Evolutionary conservation across 1,139 yeast species (phyloP).

Genomic region (Pichia sp.): DNA sequence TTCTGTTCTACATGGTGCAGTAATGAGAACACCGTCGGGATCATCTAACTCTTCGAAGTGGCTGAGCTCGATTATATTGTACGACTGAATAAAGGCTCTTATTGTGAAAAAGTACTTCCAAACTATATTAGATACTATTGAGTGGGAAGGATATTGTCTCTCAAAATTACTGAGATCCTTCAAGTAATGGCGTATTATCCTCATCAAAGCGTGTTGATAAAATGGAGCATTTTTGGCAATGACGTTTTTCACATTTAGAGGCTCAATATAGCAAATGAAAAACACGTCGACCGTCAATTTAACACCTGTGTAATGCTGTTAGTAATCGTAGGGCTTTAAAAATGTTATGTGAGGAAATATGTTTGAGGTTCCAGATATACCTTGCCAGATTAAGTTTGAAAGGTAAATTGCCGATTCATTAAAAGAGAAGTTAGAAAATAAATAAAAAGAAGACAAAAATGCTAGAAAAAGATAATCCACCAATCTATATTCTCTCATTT

Average conservation of each 20-base stretch:
- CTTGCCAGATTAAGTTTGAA: neutral
- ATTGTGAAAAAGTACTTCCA: slow-evolving; percentile 30
- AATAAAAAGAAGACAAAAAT: slow-evolving; percentile 20
- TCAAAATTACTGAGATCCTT: slow-evolving; percentile 19
- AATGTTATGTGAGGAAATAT: neutral
- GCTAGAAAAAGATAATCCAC: slow-evolving; percentile 22
- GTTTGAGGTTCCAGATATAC: slow-evolving; percentile 4
- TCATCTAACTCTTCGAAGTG: slow-evolving; percentile 18
- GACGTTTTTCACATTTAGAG: slow-evolving; percentile 24
- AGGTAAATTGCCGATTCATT: slow-evolving; percentile 17
- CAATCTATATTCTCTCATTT: slow-evolving; percentile 29
- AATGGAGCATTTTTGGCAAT: slow-evolving; percentile 27
- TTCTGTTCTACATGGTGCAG: slow-evolving; percentile 30
- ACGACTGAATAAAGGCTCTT: slow-evolving; percentile 29
- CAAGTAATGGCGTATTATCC: slow-evolving; percentile 22
- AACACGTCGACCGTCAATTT: slow-evolving; percentile 22
- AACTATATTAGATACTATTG: slow-evolving; percentile 29
- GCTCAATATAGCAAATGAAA: slow-evolving; percentile 28
- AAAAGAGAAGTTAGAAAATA: slow-evolving; percentile 25
- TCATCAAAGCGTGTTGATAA: slow-evolving; percentile 24
- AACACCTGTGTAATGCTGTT: neutral
- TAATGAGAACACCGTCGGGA: slow-evolving; percentile 31
- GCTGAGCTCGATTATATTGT: slow-evolving; percentile 30
- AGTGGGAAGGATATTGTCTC: slow-evolving; percentile 20
- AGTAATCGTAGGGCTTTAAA: neutral